Conservation (phyloP, 352 stramenopile species). For the Phytophthora pini region DNA sequence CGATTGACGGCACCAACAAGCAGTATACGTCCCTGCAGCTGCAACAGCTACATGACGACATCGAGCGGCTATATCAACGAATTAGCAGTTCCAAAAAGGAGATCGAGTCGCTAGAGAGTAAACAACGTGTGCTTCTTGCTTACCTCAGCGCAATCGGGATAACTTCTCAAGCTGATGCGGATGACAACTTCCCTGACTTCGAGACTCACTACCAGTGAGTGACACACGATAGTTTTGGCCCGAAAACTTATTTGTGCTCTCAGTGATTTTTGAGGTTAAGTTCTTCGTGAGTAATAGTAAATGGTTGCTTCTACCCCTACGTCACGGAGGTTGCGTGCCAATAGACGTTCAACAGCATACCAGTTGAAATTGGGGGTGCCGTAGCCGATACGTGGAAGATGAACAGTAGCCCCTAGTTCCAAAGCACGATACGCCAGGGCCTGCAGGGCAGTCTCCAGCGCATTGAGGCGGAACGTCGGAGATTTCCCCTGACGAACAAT, state of each 20-base stretch:
- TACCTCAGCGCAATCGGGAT: constrained; percentile 70
- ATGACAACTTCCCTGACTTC: constrained; percentile 56
- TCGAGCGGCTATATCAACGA: constrained; percentile 59
- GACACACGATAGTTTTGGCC: not conserved
- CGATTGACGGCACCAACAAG: not conserved
- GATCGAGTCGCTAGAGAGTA: constrained; percentile 41
- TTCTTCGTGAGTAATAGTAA: constrained; percentile 67
- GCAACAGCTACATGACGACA: constrained; percentile 36
- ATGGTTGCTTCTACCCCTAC: constrained; percentile 59
- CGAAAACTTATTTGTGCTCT: not conserved
- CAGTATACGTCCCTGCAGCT: constrained; percentile 9
- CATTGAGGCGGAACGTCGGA: constrained; percentile 70
- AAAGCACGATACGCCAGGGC: constrained; percentile 46
- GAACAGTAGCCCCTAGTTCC: constrained; percentile 55
- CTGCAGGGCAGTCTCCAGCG: constrained; percentile 56
- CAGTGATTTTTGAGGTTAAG: constrained; percentile 1
- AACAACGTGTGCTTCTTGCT: constrained; percentile 47
- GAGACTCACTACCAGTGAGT: constrained; percentile 42
- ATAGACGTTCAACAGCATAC: constrained; percentile 81
- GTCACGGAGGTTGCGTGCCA: constrained; percentile 69
- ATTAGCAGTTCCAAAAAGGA: constrained; percentile 56
- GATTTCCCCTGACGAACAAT: constrained; percentile 65
- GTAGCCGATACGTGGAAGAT: constrained; percentile 83
- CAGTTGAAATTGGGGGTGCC: constrained; percentile 83
- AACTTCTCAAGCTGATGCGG: constrained; percentile 51